These are phyloP conservation scores for Trematosphaeria pertusa DNA, from an alignment of 2,329 filamentous ascomycete species.

Conservation along the genomic window DNA sequence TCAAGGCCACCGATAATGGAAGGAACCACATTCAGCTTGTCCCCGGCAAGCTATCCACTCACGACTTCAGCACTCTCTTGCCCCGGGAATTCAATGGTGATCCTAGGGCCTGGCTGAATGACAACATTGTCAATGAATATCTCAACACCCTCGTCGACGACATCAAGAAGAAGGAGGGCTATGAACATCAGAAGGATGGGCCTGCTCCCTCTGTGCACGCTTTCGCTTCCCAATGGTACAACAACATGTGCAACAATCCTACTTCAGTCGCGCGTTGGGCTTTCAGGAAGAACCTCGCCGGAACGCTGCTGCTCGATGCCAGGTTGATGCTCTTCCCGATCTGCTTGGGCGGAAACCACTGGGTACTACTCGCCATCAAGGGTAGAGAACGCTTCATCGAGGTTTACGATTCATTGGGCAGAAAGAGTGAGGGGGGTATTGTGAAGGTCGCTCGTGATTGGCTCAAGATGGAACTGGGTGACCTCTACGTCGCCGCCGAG, in stretches of 20 bases:
- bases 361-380: constrained; percentile 74
- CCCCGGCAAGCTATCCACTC: constrained; percentile 53
- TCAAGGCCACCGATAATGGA: constrained; percentile 22
- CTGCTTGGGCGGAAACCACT: constrained; percentile 68
- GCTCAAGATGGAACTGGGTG: constrained; percentile 65
- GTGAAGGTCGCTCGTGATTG: constrained; percentile 53
- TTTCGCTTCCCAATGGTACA: constrained; percentile 72
- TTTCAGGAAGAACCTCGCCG: constrained; percentile 28
- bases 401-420: constrained; percentile 72
- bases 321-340: constrained; percentile 75
- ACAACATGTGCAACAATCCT: constrained; percentile 51
- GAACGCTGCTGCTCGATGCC: constrained; percentile 67
- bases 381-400: constrained; percentile 67
- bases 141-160: constrained; percentile 67
- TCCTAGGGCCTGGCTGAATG: constrained; percentile 73
- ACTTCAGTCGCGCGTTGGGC: constrained; percentile 58
- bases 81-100: constrained; percentile 39
- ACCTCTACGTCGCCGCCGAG: constrained; percentile 62
- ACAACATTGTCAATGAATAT: constrained; percentile 75
- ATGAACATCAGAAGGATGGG: constrained; percentile 61
- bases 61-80: constrained; percentile 69
- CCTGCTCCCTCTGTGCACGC: constrained; percentile 66
- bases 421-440: constrained; percentile 44
- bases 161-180: constrained; percentile 64
- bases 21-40: constrained; percentile 20